A percentile compares a stretch with the other conserved stretches of the same genome.
Evolutionary conservation across 2,329 filamentous ascomycete genomes (phyloP).

Genomic region (Aspergillus sp.): DNA sequence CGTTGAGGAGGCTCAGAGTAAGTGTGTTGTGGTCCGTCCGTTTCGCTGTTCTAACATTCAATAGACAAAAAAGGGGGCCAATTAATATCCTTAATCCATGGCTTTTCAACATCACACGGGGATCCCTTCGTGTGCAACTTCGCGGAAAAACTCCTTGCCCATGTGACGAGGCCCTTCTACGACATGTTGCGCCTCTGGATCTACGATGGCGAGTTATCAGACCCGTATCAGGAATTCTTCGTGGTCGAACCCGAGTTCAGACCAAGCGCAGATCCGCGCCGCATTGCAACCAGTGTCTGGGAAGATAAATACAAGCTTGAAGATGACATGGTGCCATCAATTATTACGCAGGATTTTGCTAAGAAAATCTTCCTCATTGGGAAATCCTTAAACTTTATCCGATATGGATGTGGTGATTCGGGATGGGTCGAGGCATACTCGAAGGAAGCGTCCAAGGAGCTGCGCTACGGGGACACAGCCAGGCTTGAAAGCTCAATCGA

Average conservation of each 20-base stretch:
- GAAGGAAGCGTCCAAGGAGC: constrained; percentile 85
- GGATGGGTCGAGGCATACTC: constrained; percentile 96
- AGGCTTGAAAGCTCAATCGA: constrained; percentile 92
- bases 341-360: constrained; percentile 89
- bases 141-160: constrained; percentile 80
- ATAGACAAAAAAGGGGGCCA: constrained; percentile 76
- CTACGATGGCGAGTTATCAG: constrained; percentile 95
- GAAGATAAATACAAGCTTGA: constrained; percentile 94
- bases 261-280: constrained; percentile 50
- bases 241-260: constrained; percentile 73
- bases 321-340: constrained; percentile 83
- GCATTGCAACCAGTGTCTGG: constrained; percentile 82
- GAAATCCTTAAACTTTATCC: constrained; percentile 97
- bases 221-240: constrained; percentile 94
- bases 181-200: constrained; percentile 96
- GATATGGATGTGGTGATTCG: constrained; percentile 90
- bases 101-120: constrained; percentile 88
- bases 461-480: constrained; percentile 89
- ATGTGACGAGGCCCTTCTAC: constrained; percentile 93
- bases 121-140: constrained; percentile 93
- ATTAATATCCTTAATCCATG: constrained; percentile 89
- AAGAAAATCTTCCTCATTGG: constrained; percentile 97
- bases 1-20: constrained; percentile 81
- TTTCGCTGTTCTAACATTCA: constrained; percentile 9
- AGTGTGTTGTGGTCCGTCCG: constrained; percentile 23